A percentile compares a stretch with the other conserved stretches of the same genome.
phyloP scores from a whole-genome alignment of 1,284 basidiomycete genomes.

The Phaffia rhodozyma region DNA sequence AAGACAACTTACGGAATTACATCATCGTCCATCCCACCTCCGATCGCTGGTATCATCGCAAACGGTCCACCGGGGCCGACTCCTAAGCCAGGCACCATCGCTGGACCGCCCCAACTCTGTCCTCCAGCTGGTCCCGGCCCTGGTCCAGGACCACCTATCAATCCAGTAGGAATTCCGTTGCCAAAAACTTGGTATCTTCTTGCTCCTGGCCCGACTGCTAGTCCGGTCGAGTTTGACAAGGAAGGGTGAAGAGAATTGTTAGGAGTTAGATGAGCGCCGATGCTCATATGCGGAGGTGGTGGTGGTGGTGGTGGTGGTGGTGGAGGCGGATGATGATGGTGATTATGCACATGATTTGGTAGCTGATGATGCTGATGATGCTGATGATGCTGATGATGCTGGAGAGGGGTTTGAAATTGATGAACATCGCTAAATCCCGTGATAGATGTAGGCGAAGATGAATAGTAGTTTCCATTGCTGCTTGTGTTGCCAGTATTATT shows the following conservation, averaged over 20 bases:
- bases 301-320: neutral
- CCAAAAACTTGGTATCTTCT: neutral
- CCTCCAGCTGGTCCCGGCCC: slow-evolving; percentile 1
- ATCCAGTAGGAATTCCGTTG: neutral
- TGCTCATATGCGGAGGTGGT: neutral
- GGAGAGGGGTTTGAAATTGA: neutral
- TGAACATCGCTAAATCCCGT: neutral
- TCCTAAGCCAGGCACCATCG: neutral
- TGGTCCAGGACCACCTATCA: neutral
- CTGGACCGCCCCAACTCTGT: neutral
- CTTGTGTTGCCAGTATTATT: neutral
- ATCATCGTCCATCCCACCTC: slow-evolving; percentile 17
- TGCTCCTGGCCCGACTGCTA: neutral
- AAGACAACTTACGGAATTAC: slow-evolving; percentile 15
- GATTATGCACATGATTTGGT: too few relatives aligned
- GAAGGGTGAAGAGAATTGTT: neutral
- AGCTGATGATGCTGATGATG: neutral
- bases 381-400: neutral
- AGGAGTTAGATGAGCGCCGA: too few relatives aligned
- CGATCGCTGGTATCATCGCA: slow-evolving; percentile 12
- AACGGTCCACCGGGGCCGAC: slow-evolving; percentile 10
- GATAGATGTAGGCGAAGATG: neutral
- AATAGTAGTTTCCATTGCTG: neutral
- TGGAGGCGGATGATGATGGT: too few relatives aligned
- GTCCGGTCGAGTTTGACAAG: neutral